These are phyloP conservation scores for Cladosporium austrohemisphaericum DNA, from an alignment of 2,329 filamentous ascomycete species.

Conservation along the genomic window DNA sequence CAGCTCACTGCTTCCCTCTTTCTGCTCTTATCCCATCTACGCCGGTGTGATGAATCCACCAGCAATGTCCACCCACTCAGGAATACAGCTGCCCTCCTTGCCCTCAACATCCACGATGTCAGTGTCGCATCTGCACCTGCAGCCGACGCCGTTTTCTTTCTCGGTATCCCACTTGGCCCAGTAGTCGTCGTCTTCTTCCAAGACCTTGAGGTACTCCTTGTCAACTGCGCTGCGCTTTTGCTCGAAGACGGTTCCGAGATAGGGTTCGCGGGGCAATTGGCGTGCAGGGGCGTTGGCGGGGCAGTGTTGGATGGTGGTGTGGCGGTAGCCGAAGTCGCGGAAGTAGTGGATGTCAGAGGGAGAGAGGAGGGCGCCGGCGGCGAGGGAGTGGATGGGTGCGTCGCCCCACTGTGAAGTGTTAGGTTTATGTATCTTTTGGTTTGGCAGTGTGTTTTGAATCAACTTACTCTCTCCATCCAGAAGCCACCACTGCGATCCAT, in stretches of 20 bases:
- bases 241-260: conserved; percentile 45
- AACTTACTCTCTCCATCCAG: conserved; percentile 92
- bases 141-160: conserved; percentile 95
- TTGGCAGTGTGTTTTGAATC: background rate
- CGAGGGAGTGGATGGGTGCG: conserved; percentile 95
- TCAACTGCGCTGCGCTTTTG: conserved; percentile 64
- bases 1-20: too few species aligned
- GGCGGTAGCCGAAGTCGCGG: conserved; percentile 95
- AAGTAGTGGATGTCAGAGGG: conserved; percentile 94
- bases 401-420: conserved; percentile 79
- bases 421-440: too few species aligned
- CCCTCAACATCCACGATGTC: conserved; percentile 97
- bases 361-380: conserved; percentile 79
- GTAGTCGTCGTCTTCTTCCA: conserved; percentile 90
- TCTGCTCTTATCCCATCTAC: background rate
- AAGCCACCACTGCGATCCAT: conserved; percentile 98
- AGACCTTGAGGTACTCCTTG: conserved; percentile 60
- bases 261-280: conserved; percentile 77
- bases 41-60: conserved; percentile 67
- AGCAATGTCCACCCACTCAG: conserved; percentile 96
- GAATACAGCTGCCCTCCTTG: conserved; percentile 90
- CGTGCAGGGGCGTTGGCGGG: conserved; percentile 89
- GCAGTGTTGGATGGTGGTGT: conserved; percentile 98
- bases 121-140: conserved; percentile 92
- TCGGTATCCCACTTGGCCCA: conserved; percentile 84